A percentile compares a stretch with the other conserved stretches of the same genome.
These are phyloP conservation scores for Cladosporium sp. DNA, from an alignment of 2,329 filamentous ascomycete genomes.

Conservation along the genomic window DNA sequence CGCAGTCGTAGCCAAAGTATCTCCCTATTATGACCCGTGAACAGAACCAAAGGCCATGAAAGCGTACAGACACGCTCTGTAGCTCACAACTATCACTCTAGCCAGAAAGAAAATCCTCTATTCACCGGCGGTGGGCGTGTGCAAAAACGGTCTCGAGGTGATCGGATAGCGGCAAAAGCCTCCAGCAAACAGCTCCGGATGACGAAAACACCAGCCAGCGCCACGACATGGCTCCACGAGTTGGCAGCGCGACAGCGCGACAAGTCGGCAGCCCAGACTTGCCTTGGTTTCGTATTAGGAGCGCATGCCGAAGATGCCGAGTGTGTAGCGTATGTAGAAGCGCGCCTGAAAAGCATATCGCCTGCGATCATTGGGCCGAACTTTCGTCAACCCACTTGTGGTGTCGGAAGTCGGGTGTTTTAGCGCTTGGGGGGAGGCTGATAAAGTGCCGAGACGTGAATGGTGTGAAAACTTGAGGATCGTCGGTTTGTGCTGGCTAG, in stretches of 20 bases:
- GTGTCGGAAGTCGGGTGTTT: constrained; percentile 11
- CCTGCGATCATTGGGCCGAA: constrained; percentile 1
- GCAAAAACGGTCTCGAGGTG: constrained; percentile 7
- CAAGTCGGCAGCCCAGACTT: background rate
- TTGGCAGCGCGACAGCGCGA: background rate
- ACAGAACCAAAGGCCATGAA: background rate
- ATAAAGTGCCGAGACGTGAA: constrained; percentile 8
- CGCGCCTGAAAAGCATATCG: background rate
- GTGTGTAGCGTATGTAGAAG: background rate
- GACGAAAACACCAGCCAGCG: constrained; percentile 6
- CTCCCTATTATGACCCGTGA: background rate
- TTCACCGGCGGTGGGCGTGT: background rate
- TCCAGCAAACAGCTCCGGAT: background rate
- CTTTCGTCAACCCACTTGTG: background rate
- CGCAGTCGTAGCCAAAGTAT: background rate
- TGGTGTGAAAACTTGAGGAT: constrained; percentile 4
- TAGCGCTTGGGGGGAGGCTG: background rate
- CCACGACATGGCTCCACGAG: constrained; percentile 1
- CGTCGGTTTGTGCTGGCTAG: background rate
- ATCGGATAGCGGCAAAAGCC: constrained; percentile 11
- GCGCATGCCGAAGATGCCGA: constrained; percentile 3
- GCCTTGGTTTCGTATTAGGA: background rate
- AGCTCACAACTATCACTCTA: background rate
- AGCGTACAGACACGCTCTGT: background rate
- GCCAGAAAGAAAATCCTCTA: background rate